Evolutionary conservation across 2,329 filamentous ascomycete genomes (phyloP), one percentile per base, ranked within the genome.

Genomic region (Colletotrichum aenigma): DNA sequence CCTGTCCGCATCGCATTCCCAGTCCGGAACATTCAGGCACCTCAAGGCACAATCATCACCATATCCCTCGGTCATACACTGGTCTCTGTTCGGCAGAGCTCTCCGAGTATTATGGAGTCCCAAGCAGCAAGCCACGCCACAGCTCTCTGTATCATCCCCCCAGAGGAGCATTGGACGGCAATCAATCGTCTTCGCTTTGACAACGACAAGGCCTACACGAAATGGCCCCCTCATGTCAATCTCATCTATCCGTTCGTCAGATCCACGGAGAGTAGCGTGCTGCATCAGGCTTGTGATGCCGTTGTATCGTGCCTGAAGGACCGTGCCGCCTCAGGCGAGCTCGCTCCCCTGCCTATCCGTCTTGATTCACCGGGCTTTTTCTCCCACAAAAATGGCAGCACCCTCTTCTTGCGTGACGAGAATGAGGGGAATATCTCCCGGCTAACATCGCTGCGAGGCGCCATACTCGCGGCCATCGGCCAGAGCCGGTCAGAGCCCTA

Each of bases 221-320:
- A 87, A 82, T 94, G 93, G 93, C 92, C 92, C 5, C 90, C 92
- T 15, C 93, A 94, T 78, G 81, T 94, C 79, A 94, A 94, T 78
- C 82, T 94, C 30, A 79, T 93, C 26, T 94, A 94, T 79, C 93
- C 92, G 0, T 94, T 94, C 80, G 90, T 93, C 8, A 81, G 83
- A 4, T 71, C 36, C 10, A 61, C 72, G 4, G 61, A 61, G 24
- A 83, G 86, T 0, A 86, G 89, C 4, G 78, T 78, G 10, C 84
- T 94, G 3, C 78, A 83, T 2, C 78, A 81, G 24, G 90, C 89
- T 3, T 83, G 84, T 2, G 81, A 85, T 5, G 80, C 82, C 16
- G 84, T 90, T 43, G 79, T 85, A 32, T 80, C 84, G 4, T 80
- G 81, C n/a, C 66, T 88, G 13, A 71, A 75, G 18, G 68, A 52